phyloP scores from a whole-genome alignment of 2,329 filamentous ascomycete genomes.

The Trichoderma atrobrunneum region DNA sequence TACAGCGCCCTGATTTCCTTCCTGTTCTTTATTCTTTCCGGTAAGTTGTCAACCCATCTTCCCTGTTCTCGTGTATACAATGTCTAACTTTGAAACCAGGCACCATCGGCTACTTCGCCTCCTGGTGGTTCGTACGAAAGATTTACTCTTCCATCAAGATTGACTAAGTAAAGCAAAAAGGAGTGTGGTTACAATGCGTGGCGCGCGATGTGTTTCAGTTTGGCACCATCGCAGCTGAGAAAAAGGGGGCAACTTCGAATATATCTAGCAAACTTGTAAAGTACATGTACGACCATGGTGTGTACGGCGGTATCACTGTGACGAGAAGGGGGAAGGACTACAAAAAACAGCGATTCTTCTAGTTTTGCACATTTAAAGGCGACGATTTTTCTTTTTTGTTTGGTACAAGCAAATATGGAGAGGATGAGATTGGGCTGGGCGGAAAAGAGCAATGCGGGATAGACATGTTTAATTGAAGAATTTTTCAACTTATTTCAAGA shows the following conservation, averaged over 20 bases:
- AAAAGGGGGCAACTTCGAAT: background rate
- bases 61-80: background rate
- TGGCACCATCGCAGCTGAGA: background rate
- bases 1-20: constrained; percentile 89
- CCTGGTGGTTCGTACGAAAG: constrained; percentile 88
- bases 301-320: constrained; percentile 22
- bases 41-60: constrained; percentile 52
- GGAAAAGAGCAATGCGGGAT: constrained; percentile 15
- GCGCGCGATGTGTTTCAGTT: background rate
- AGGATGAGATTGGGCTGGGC: background rate
- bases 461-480: constrained; percentile 13
- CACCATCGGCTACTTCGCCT: constrained; percentile 91
- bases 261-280: constrained; percentile 27
- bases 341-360: background rate
- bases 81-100: constrained; percentile 51
- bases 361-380: constrained; percentile 11
- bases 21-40: constrained; percentile 89
- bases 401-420: background rate
- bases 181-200: background rate
- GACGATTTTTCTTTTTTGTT: background rate
- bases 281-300: constrained; percentile 32
- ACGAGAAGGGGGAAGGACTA: background rate
- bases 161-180: constrained; percentile 54
- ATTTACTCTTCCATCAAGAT: constrained; percentile 99
- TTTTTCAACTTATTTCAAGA: background rate